Conservation (phyloP, 1,284 basidiomycete species). For the Cerioporus squamosus region DNA sequence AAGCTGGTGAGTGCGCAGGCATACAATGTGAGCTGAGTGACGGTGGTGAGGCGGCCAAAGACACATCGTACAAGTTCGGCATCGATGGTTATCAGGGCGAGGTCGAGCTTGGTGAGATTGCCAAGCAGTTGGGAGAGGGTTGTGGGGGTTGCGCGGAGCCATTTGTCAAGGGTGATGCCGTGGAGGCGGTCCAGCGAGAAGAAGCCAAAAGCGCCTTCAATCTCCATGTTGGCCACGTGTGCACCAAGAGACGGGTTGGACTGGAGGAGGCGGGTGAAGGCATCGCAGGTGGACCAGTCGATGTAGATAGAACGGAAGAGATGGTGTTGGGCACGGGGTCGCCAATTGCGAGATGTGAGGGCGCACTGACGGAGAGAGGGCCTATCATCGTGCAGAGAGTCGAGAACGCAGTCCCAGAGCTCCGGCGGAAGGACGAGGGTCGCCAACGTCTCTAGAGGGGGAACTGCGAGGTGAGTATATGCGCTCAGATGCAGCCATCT, state of each 20-base stretch:
- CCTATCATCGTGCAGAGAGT: slow-evolving; percentile 15
- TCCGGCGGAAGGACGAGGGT: slow-evolving; percentile 11
- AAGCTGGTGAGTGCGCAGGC: slow-evolving; percentile 21
- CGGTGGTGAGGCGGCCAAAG: slow-evolving; percentile 10
- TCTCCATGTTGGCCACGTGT: slow-evolving; percentile 18
- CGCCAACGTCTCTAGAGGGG: not conserved
- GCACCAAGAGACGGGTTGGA: slow-evolving; percentile 7
- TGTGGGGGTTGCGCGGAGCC: slow-evolving; percentile 20
- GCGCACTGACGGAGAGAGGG: slow-evolving; percentile 14
- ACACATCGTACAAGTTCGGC: slow-evolving; percentile 15
- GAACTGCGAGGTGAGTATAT: not conserved
- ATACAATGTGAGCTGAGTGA: slow-evolving; percentile 22
- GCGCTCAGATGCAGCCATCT: not conserved
- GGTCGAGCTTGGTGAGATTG: slow-evolving; percentile 21
- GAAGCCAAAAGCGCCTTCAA: slow-evolving; percentile 24
- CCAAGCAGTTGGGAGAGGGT: slow-evolving; percentile 14
- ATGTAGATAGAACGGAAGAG: slow-evolving; percentile 23
- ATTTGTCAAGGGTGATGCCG: slow-evolving; percentile 22
- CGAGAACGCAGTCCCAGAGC: slow-evolving; percentile 17
- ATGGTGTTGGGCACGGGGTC: slow-evolving; percentile 15
- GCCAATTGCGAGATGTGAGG: slow-evolving; percentile 12
- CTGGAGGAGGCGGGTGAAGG: slow-evolving; percentile 19
- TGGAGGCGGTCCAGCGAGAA: slow-evolving; percentile 26
- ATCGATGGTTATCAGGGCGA: slow-evolving; percentile 23
- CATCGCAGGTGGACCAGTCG: slow-evolving; percentile 23